Percentiles rank a stretch among this genome's conserved stretches.
Evolutionary conservation across 2,329 filamentous ascomycete species (phyloP).

Genomic region (Fusarium sp.): DNA sequence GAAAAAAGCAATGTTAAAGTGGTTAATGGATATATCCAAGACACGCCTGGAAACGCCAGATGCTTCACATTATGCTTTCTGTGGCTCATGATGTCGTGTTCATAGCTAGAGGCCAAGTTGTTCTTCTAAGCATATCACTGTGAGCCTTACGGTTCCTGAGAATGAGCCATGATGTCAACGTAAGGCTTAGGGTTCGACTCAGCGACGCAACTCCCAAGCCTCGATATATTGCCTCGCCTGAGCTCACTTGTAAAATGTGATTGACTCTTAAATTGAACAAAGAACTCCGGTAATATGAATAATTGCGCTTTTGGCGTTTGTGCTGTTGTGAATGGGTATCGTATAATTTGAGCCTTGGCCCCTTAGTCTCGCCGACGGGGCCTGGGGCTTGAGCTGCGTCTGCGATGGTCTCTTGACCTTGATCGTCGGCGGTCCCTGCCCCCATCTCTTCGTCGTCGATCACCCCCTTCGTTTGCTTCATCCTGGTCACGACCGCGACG

Average conservation of each 20-base stretch:
- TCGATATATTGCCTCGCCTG: conserved; percentile 55
- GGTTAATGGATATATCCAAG: not conserved
- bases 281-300: not conserved
- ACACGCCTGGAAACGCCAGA: not conserved
- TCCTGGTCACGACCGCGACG: conserved; percentile 20
- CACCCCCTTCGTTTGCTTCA: conserved; percentile 19
- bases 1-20: not conserved
- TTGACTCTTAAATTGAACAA: conserved; percentile 9
- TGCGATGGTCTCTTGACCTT: conserved; percentile 34
- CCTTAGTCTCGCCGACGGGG: conserved; percentile 25
- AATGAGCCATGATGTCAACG: not conserved
- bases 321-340: conserved; percentile 23
- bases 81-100: not conserved
- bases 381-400: conserved; percentile 30
- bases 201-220: not conserved
- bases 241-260: not conserved
- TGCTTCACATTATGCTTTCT: not conserved
- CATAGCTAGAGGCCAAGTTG: conserved; percentile 16
- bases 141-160: not conserved
- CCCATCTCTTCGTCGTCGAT: conserved; percentile 31
- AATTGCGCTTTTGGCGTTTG: too few species aligned
- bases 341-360: not conserved
- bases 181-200: not conserved
- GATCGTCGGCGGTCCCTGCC: conserved; percentile 40
- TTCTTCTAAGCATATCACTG: conserved; percentile 23